Conservation (phyloP, 2,329 filamentous ascomycete genomes). For the Alternaria metachromatica region DNA sequence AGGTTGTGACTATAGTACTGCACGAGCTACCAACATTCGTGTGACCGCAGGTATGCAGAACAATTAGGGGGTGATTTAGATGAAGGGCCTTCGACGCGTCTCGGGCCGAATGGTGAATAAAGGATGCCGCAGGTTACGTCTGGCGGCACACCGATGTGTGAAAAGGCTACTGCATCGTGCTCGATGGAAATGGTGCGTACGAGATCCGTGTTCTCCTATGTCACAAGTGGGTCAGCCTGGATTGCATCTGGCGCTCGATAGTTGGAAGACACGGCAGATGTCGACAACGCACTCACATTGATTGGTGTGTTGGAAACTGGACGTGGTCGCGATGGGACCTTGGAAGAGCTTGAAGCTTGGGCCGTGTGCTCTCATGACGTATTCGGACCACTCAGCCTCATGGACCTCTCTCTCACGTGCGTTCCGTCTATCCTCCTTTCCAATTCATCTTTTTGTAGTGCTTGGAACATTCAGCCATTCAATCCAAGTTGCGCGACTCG, state of each 20-base stretch:
- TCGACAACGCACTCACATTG: neutral
- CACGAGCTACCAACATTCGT: constrained; percentile 13
- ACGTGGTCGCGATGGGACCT: neutral
- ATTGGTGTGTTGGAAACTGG: neutral
- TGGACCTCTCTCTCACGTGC: neutral
- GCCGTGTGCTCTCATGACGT: constrained; percentile 3
- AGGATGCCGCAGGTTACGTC: neutral
- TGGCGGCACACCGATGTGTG: neutral
- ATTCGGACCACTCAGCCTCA: constrained; percentile 2
- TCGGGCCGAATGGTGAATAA: neutral
- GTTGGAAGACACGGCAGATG: neutral
- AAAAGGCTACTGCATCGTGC: neutral
- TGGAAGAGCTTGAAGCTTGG: neutral
- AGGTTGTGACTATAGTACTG: constrained; percentile 26
- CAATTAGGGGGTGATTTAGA: constrained; percentile 2
- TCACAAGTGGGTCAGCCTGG: neutral
- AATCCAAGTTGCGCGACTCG: neutral
- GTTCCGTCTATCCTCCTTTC: neutral
- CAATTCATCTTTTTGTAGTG: neutral
- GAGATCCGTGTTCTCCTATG: neutral
- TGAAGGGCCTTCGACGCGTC: neutral
- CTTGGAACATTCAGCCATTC: neutral
- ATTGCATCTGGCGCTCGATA: neutral
- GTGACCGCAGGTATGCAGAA: constrained; percentile 6
- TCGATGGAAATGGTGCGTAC: neutral